Evolutionary conservation across 257 asterid species (phyloP), one percentile per base, ranked within the genome.

Genomic region (Cordia subcordata): DNA sequence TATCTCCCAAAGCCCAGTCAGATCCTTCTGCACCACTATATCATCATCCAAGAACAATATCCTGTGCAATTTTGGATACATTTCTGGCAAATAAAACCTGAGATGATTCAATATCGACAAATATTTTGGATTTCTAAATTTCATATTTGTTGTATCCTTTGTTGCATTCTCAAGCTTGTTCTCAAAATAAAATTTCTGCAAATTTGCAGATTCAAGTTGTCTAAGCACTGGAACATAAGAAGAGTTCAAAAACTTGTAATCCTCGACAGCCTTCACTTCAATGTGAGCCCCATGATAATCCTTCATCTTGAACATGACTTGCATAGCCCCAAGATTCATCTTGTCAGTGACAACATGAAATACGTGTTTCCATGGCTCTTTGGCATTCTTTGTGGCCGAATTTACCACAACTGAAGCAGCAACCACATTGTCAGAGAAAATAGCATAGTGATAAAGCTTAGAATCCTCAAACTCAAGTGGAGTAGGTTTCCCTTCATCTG

Each of bases 241-340:
- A 66, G 80, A 78, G 60, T 78, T 74, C 75, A 78, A 66, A 53
- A 74, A 78, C 54, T 65, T 71, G 64, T 68, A 74, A 65, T 62
- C 74, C 61, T 78, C 83, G 32, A 78, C 83, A 15, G 80, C 80
- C 75, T 74, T 78, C 57, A 78, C 83, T 47, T 78, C 83, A 49
- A 68, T 65, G 63, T 71, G 83, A 37, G 76, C 81, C 45, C 81
- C 74, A 15, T 57, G 71, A 38, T 71, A 78, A 54, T 74, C 69
- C 62, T 62, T 72, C 57, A 75, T 72, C 71, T 75, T 75, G 67
- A 78, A 78, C 82, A 81, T 70, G 53, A 81, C 87, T 60, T 81
- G 87, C 82, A 81, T 81, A 18, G 81, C 87, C 56, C 82, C 84
- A 39, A 78, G 75, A 58, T 81, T 81, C 79, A 78, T 76, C 67